Evolutionary conservation across 768 basidiomycete genomes (phyloP), one percentile per base, ranked within the genome.

Genomic region (Termitomyces heimii): DNA sequence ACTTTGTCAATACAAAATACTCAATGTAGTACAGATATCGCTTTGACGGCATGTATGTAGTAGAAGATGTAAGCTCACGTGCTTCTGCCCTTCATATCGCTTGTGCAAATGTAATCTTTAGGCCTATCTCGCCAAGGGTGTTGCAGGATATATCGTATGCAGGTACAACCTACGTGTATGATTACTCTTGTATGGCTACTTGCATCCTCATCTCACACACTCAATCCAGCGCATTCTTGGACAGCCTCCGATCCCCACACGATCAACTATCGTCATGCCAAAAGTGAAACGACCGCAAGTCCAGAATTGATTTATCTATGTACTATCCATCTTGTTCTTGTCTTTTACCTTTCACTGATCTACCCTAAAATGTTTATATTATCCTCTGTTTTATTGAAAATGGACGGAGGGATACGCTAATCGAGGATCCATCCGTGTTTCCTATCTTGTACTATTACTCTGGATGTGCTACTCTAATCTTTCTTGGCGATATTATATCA

Each of bases 11-110:
- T 7, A n/a, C 12, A 18, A 14, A n/a, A 12, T 37, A 16, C n/a
- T 51, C 24, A 51, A 18, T 28, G 55, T 49, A 34, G 4, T 37
- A 8, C 46, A 75, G 75, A 8, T 75, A 74, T 54, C 75, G 76
- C 13, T 79, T 77, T 54, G 76, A 77, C 56, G 76, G 77, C 13
- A 67, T 77, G 13, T 79, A 79, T 61, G 54, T 48, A 10, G 74
- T 77, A 5, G 65, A 67, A 18, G 64, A 63, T 55, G 77, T 76
- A 43, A 26, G 68, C 56, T 39, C 12, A 32, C 1, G 22, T 40
- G 43, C 42, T 40, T 44, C 35, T 54, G 34, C 18, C 28, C 39
- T 16, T 29, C 1, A 13, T n/a, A 26, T 8, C 9, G 22, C 13
- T 32, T 37, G 28, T 31, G 6, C 42, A 18, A 44, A 13, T 34